Evolutionary conservation across 495 filamentous ascomycete genomes (phyloP).

Genomic region (Aspergillus indologenus): DNA sequence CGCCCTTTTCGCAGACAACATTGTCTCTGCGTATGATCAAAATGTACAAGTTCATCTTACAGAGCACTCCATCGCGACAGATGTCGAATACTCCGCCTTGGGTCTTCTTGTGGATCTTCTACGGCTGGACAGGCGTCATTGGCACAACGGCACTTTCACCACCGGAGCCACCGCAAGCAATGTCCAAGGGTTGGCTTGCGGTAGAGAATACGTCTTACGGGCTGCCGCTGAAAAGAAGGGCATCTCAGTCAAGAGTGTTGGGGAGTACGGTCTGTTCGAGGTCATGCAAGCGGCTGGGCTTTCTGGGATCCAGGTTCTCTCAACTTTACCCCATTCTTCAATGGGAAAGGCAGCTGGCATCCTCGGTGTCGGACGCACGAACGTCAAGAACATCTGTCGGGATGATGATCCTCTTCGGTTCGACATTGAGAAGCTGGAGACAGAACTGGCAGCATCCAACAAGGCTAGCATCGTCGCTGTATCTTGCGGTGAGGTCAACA

Average conservation of each 20-base stretch:
- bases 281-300: conserved; percentile 63
- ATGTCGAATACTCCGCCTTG: conserved; percentile 70
- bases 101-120: conserved; percentile 67
- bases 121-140: conserved; percentile 48
- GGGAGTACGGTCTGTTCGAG: conserved; percentile 63
- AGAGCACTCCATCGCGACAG: conserved; percentile 66
- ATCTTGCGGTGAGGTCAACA: conserved; percentile 88
- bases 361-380: conserved; percentile 71
- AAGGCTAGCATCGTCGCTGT: conserved; percentile 71
- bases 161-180: conserved; percentile 89
- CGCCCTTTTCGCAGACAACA: conserved; percentile 78
- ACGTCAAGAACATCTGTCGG: conserved; percentile 58
- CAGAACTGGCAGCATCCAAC: conserved; percentile 46
- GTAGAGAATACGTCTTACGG: conserved; percentile 62
- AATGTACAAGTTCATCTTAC: conserved; percentile 85
- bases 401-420: conserved; percentile 59
- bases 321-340: conserved; percentile 79
- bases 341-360: conserved; percentile 78
- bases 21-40: conserved; percentile 76
- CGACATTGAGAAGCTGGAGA: conserved; percentile 59
- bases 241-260: conserved; percentile 50
- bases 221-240: conserved; percentile 35
- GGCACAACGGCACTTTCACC: conserved; percentile 67
- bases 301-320: conserved; percentile 68
- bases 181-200: conserved; percentile 75